phyloP scores from a whole-genome alignment of 306 rosid genomes.

The Cajanus cajan region DNA sequence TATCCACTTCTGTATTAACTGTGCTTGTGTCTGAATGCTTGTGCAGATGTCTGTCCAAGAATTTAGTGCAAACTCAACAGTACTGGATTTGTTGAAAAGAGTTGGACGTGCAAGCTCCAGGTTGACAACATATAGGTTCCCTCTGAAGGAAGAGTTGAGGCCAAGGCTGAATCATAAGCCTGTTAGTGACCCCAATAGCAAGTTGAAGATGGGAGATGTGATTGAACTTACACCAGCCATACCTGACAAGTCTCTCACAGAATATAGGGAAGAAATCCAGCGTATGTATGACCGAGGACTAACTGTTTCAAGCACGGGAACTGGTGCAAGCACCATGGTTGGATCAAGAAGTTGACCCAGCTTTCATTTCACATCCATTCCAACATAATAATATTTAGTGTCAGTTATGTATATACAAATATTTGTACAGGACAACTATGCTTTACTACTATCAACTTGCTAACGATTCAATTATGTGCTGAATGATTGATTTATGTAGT shows the following conservation, averaged over 20 bases:
- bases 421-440: conserved; percentile 48
- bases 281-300: conserved; percentile 84
- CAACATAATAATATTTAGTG: conserved; percentile 12
- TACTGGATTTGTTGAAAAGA: conserved; percentile 70
- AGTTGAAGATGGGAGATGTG: conserved; percentile 94
- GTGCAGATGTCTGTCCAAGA: conserved; percentile 98
- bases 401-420: conserved; percentile 27
- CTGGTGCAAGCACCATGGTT: conserved; percentile 50
- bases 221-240: conserved; percentile 84
- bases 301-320: conserved; percentile 48
- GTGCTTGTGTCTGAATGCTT: neutral
- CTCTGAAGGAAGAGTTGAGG: conserved; percentile 87
- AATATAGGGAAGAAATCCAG: conserved; percentile 92
- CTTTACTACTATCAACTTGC: conserved; percentile 39
- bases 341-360: conserved; percentile 62
- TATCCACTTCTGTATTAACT: neutral
- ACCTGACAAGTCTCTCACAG: conserved; percentile 69
- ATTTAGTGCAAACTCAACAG: conserved; percentile 66
- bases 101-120: conserved; percentile 68
- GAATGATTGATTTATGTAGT: conserved; percentile 37
- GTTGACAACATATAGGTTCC: conserved; percentile 73
- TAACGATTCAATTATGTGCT: conserved; percentile 41
- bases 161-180: conserved; percentile 79
- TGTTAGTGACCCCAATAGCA: conserved; percentile 66
- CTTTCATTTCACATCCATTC: neutral